Evolutionary conservation across 1,139 yeast genomes (phyloP).

Genomic region (Zygoascus sp.): DNA sequence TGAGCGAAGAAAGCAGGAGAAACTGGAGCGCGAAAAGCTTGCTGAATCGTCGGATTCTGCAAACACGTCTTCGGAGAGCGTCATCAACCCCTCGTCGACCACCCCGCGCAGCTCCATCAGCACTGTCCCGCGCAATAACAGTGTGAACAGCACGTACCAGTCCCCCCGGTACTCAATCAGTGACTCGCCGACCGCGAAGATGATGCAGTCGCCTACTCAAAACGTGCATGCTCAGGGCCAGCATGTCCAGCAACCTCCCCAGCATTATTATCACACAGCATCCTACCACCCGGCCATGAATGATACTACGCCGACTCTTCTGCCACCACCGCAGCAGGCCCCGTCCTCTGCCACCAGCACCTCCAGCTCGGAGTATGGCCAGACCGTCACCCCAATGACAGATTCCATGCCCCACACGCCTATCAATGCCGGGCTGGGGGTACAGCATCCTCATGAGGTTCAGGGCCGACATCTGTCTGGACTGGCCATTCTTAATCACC

Average conservation of each 20-base stretch:
- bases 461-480: conserved; percentile 12
- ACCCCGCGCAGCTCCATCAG: conserved; percentile 7
- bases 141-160: conserved; percentile 12
- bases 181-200: conserved; percentile 10
- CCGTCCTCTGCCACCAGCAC: conserved; percentile 9
- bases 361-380: conserved; percentile 16
- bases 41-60: conserved; percentile 11
- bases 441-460: conserved; percentile 4
- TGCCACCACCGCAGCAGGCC: conserved; percentile 8
- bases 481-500: conserved; percentile 16
- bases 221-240: conserved; percentile 13
- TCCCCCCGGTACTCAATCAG: conserved; percentile 9
- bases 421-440: conserved; percentile 5
- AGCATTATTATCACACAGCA: conserved; percentile 8
- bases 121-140: conserved; percentile 10
- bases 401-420: conserved; percentile 25
- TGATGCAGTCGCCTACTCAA: conserved; percentile 6
- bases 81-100: conserved; percentile 6
- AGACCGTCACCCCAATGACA: conserved; percentile 24
- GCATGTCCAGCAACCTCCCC: conserved; percentile 10
- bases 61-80: conserved; percentile 8
- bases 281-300: conserved; percentile 1
- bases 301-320: conserved; percentile 4
- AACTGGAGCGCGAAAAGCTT: conserved; percentile 9
- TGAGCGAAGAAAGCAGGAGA: conserved; percentile 20